A percentile compares a stretch with the other conserved stretches of the same genome.
Evolutionary conservation across 352 stramenopile species (phyloP).

Genomic region (Blastocystis sp.): DNA sequence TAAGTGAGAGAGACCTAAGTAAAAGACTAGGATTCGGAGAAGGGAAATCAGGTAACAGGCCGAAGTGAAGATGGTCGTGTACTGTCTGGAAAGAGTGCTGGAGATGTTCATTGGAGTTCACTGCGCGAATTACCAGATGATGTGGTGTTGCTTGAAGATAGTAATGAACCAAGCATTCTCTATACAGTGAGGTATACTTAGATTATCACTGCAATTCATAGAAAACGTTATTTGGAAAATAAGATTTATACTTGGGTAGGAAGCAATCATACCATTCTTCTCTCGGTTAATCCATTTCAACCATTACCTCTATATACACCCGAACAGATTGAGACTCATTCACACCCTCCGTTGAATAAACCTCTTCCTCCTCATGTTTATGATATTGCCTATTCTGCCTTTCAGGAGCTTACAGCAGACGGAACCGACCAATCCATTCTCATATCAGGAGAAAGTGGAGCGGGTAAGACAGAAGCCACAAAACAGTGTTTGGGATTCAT

Average conservation of each 20-base stretch:
- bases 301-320: constrained; percentile 72
- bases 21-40: constrained; percentile 31
- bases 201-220: background rate
- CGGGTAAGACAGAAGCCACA: constrained; percentile 92
- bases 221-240: constrained; percentile 82
- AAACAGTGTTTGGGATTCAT: constrained; percentile 93
- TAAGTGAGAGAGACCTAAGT: background rate
- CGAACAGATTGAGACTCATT: constrained; percentile 71
- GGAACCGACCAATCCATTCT: constrained; percentile 84
- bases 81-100: constrained; percentile 58
- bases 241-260: constrained; percentile 86
- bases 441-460: constrained; percentile 85
- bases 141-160: constrained; percentile 73
- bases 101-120: constrained; percentile 67
- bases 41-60: background rate
- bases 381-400: constrained; percentile 83
- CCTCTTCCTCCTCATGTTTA: constrained; percentile 84
- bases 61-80: constrained; percentile 8
- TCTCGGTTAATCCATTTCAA: constrained; percentile 78
- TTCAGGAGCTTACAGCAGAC: constrained; percentile 77
- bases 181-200: constrained; percentile 28
- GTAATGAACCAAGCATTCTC: constrained; percentile 74
- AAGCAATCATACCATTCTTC: constrained; percentile 75
- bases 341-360: constrained; percentile 69
- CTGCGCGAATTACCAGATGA: constrained; percentile 72